Conservation (phyloP, 2,329 filamentous ascomycete genomes). For the Claviceps digitariae region DNA sequence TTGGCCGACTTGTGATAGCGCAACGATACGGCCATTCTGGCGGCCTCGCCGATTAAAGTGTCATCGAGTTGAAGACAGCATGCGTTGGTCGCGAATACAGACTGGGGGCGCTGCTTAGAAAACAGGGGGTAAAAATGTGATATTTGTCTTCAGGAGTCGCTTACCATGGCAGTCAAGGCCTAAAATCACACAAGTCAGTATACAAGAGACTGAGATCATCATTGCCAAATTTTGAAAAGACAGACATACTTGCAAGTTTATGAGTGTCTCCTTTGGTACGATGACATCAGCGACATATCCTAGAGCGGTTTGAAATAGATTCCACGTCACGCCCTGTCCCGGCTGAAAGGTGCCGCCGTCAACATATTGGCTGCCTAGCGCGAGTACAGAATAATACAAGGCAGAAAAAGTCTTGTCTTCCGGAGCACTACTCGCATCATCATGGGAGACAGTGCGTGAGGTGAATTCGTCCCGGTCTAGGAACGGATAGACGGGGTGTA, state of each 20-base stretch:
- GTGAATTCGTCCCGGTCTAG: constrained; percentile 12
- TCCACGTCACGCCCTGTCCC: constrained; percentile 9
- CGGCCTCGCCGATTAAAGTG: constrained; percentile 18
- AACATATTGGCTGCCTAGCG: constrained; percentile 20
- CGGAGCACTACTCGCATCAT: neutral
- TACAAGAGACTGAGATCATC: neutral
- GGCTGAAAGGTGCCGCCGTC: constrained; percentile 11
- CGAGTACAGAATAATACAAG: constrained; percentile 19
- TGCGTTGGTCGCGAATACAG: constrained; percentile 21
- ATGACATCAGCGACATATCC: constrained; percentile 9
- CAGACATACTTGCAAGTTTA: constrained; percentile 3
- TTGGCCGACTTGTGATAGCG: constrained; percentile 15
- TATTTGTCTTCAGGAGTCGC: neutral
- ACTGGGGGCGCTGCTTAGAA: constrained; percentile 9
- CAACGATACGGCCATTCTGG: constrained; percentile 19
- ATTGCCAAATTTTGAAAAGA: neutral
- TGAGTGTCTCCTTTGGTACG: constrained; percentile 1
- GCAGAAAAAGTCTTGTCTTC: constrained; percentile 16
- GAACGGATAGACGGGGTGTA: constrained; percentile 25
- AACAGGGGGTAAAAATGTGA: no score
- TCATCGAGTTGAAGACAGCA: constrained; percentile 22
- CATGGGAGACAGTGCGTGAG: neutral
- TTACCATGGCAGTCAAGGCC: constrained; percentile 6
- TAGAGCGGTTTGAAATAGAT: constrained; percentile 10
- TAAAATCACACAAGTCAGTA: neutral